Conservation (phyloP, 192 early-diverging fungal genomes). For the Coemansia sp. region DNA sequence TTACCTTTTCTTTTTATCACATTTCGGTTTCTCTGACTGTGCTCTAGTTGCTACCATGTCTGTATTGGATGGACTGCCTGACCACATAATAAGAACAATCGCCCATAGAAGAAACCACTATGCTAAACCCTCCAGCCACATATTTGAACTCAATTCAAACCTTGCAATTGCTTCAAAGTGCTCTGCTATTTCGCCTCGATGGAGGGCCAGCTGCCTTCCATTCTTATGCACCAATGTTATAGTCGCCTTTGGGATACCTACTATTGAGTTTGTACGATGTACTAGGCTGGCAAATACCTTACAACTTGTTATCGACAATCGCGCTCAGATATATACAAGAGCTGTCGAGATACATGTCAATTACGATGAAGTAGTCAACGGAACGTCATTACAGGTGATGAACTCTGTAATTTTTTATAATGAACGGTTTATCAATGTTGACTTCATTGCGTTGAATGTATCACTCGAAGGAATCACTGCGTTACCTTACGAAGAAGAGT, state of each 20-base stretch:
- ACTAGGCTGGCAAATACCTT: not conserved
- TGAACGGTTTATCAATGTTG: not conserved
- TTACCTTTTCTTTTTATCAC: not conserved
- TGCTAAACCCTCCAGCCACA: not conserved
- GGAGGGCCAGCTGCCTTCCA: conserved; percentile 1
- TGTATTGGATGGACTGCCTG: not conserved
- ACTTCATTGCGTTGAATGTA: not conserved
- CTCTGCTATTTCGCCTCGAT: not conserved
- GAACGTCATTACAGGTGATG: not conserved
- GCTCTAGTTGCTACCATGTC: not conserved
- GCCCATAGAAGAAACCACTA: not conserved
- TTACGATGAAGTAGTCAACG: not conserved
- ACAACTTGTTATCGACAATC: not conserved
- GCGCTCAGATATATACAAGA: not conserved
- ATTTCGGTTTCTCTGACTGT: not conserved
- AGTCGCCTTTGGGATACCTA: not conserved
- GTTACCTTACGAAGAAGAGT: not conserved
- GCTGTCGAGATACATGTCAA: not conserved
- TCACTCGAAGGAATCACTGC: not conserved
- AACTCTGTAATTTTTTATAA: not conserved
- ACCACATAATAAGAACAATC: not conserved
- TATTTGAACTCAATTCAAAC: not conserved
- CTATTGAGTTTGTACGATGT: not conserved
- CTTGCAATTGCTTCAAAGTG: not conserved
- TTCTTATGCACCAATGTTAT: not conserved